Base-by-base conservation (phyloP, 257 asterid genomes). In the Jacaranda mimosifolia region DNA sequence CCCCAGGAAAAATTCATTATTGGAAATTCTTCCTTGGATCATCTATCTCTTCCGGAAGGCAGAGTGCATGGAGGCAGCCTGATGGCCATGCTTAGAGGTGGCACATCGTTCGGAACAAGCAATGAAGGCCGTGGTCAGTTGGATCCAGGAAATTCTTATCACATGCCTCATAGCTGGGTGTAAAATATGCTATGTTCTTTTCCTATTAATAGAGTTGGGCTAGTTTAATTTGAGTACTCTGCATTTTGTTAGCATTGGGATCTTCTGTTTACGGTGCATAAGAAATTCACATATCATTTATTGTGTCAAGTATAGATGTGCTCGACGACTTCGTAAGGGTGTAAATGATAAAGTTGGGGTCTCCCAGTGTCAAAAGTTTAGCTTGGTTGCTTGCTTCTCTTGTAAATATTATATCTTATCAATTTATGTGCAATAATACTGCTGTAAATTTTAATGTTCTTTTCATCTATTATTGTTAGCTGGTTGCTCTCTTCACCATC, bases 1-100 rank as follows among this genome's bases (percentile, higher is more conserved):
- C 63, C 66, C 14, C 75, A 7, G 13, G 77, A 38, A 56, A 67
- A 14, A 62, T 59, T 69, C 9, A 2, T n/a, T 4, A 73, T 46
- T 17, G 77, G 79, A 60, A 73, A 68, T 68, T 48, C 63, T 76
- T 17, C 73, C 71, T 49, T 64, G 57, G 83, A 78, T 68, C 73
- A 35, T 65, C 73, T 83, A 35, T 77, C 89, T 51, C 88, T 87
- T 76, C 94, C 94, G 7, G 97, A 91, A 83, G 94, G 93, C 57
- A 79, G 94, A 80, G 94, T 89, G 60, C 97, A 89, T 66, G 97
- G 94, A 58, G 97, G 97, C 72, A 77, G 86, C 77, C 73, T 91
- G 66, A 89, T 87, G 93, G 90, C 89, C 17, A 77, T 86, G 89
- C 91, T 91, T 39, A 82, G 77, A 76, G 90, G 89, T 21, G 79